phyloP scores from a whole-genome alignment of 108 stramenopile genomes.

The Aurantiochytrium sp. region DNA sequence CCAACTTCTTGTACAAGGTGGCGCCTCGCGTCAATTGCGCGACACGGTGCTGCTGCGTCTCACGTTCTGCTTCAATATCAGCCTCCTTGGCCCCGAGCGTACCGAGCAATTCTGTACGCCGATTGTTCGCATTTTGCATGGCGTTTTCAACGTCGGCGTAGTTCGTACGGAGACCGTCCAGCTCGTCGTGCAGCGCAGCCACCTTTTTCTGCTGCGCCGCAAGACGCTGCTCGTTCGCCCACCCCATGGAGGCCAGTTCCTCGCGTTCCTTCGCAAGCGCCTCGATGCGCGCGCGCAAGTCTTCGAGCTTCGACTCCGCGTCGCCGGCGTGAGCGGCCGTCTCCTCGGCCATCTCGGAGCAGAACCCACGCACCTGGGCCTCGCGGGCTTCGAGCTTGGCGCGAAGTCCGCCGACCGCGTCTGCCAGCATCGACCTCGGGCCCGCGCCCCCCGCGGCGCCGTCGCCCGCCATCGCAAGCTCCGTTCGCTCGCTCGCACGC shows the following conservation, averaged over 20 bases:
- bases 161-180: background rate
- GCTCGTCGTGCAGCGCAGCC: background rate
- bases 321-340: background rate
- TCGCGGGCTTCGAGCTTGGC: background rate
- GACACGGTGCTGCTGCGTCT: background rate
- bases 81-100: background rate
- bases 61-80: background rate
- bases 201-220: background rate
- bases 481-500: too few species aligned
- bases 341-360: background rate
- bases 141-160: background rate
- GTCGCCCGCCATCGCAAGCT: too few species aligned
- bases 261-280: background rate
- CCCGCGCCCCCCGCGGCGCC: background rate
- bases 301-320: background rate
- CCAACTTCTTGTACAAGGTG: constrained; percentile 13
- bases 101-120: background rate
- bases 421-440: background rate
- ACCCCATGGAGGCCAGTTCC: background rate
- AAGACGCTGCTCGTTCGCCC: background rate
- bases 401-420: background rate
- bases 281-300: background rate
- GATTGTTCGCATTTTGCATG: background rate
- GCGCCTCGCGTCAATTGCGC: background rate
- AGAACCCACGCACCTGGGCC: background rate